Conservation (phyloP, 805 yeast species). For the Komagataella pastoris region DNA sequence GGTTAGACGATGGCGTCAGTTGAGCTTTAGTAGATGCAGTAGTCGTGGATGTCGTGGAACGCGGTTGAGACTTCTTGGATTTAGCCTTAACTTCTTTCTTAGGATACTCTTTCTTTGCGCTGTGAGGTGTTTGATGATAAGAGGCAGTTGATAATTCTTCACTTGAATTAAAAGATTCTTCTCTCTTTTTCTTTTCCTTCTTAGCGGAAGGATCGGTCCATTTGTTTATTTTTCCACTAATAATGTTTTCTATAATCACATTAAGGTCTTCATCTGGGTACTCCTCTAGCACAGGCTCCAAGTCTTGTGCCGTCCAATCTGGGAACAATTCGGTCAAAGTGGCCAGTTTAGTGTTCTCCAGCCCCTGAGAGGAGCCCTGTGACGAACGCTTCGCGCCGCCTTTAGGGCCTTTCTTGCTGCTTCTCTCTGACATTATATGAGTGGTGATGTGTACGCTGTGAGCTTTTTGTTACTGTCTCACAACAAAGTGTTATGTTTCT, state of each 20-base stretch:
- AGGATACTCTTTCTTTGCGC: constrained; percentile 1
- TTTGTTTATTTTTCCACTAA: constrained; percentile 78
- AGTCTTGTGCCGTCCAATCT: constrained; percentile 85
- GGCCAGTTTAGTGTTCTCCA: constrained; percentile 21
- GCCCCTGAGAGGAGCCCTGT: constrained; percentile 5
- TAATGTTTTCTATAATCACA: constrained; percentile 72
- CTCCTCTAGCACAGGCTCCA: constrained; percentile 63
- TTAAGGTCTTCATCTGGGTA: constrained; percentile 54
- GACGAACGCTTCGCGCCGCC: constrained; percentile 12
- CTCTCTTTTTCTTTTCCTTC: constrained; percentile 26
- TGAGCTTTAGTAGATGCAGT: constrained; percentile 3
- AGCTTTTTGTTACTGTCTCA: neutral
- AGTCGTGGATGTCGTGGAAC: neutral
- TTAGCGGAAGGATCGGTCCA: constrained; percentile 90
- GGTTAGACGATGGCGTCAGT: neutral
- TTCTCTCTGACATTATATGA: constrained; percentile 14
- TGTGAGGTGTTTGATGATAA: constrained; percentile 1
- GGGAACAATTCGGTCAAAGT: constrained; percentile 81
- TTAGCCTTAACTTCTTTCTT: constrained; percentile 1
- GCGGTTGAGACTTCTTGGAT: constrained; percentile 3
- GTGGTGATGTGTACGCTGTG: neutral
- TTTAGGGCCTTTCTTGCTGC: constrained; percentile 30
- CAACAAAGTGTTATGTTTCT: neutral
- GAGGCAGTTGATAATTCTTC: neutral
- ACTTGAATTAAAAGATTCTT: neutral